Conservation (phyloP, 148 eudicot species). For the Rhododendron mucronatum region DNA sequence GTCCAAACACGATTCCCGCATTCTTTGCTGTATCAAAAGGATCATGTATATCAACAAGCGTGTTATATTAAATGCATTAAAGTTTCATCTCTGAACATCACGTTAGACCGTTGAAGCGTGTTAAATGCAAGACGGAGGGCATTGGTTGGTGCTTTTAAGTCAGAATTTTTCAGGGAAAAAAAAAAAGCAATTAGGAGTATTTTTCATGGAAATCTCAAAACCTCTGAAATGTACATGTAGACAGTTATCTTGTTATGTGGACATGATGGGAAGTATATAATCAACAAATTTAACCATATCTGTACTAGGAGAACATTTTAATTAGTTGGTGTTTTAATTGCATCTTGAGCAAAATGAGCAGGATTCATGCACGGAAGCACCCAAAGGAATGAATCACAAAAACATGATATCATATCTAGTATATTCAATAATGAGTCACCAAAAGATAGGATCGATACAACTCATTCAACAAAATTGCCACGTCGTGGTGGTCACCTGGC, state of each 20-base stretch:
- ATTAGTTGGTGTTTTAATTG: not conserved
- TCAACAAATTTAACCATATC: not conserved
- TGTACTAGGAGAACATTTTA: not conserved
- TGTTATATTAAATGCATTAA: too few relatives aligned
- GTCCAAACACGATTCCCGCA: not conserved
- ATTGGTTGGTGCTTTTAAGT: not conserved
- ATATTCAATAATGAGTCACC: not conserved
- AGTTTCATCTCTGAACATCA: not conserved
- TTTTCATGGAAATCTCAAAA: not conserved
- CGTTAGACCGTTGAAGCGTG: not conserved
- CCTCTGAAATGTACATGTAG: not conserved
- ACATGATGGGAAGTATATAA: not conserved
- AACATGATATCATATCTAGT: not conserved
- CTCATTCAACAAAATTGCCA: not conserved
- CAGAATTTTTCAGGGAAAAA: too few relatives aligned
- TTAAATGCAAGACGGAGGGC: not conserved
- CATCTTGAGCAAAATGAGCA: not conserved
- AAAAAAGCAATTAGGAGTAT: too few relatives aligned
- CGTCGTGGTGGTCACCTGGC: not conserved
- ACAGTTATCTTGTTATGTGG: not conserved
- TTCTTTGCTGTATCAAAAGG: not conserved
- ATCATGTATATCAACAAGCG: not conserved
- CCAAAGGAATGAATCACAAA: not conserved
- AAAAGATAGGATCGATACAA: not conserved
- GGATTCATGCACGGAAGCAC: not conserved